Percentiles rank a stretch among this genome's conserved stretches.
phyloP scores from a whole-genome alignment of 345 rosid genomes.

The Nasturtium officinale region DNA sequence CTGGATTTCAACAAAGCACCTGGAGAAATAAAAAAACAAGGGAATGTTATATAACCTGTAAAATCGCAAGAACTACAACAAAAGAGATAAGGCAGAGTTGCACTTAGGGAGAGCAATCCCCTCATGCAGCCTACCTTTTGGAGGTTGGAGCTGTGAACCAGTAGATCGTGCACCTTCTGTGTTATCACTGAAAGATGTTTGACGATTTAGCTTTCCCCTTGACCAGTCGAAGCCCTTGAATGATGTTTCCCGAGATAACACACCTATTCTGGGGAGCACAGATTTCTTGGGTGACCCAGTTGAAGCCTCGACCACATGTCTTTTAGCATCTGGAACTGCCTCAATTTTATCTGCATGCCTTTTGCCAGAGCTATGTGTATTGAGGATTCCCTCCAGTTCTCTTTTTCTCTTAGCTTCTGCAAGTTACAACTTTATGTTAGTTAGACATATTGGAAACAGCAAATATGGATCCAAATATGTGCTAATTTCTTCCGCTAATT shows the following conservation, averaged over 20 bases:
- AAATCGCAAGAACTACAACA: slow-evolving; percentile 10
- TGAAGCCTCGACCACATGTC: slow-evolving; percentile 61
- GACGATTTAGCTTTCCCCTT: slow-evolving; percentile 56
- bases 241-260: slow-evolving; percentile 59
- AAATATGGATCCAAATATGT: not conserved
- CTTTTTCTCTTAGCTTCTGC: slow-evolving; percentile 59
- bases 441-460: slow-evolving; percentile 28
- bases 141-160: slow-evolving; percentile 53
- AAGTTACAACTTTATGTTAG: slow-evolving; percentile 47
- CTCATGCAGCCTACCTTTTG: slow-evolving; percentile 58
- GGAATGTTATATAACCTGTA: slow-evolving; percentile 14
- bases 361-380: slow-evolving; percentile 52
- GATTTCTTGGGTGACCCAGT: slow-evolving; percentile 68
- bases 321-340: slow-evolving; percentile 54
- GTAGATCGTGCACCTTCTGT: slow-evolving; percentile 53
- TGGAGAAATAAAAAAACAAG: slow-evolving; percentile 40
- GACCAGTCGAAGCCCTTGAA: slow-evolving; percentile 64
- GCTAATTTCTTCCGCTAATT: slow-evolving; percentile 10
- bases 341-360: slow-evolving; percentile 61
- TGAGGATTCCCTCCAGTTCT: slow-evolving; percentile 42
- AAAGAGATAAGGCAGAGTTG: not conserved
- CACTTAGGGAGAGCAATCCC: slow-evolving; percentile 12
- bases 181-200: slow-evolving; percentile 52
- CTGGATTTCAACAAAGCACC: slow-evolving; percentile 75
- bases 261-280: slow-evolving; percentile 50